These are phyloP conservation scores for Porcisia hertigi DNA, from an alignment of 208 protist species.

Conservation along the genomic window DNA sequence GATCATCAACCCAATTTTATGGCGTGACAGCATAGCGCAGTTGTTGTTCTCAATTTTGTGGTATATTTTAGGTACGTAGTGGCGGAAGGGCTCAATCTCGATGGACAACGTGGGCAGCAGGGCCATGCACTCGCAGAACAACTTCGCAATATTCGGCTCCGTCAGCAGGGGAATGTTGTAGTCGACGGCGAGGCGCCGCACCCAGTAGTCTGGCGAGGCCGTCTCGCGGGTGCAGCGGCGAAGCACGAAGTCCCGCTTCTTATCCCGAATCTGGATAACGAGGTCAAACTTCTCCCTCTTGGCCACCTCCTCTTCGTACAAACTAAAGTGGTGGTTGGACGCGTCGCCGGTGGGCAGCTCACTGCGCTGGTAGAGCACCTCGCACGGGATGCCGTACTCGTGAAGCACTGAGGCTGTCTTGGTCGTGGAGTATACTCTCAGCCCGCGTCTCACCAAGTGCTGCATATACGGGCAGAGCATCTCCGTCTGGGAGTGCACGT, in stretches of 20 bases:
- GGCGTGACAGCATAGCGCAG: conserved; percentile 80
- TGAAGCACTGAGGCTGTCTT: conserved; percentile 84
- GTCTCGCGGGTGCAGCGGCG: conserved; percentile 68
- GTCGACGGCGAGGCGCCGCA: conserved; percentile 91
- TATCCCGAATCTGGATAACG: conserved; percentile 90
- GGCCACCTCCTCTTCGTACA: conserved; percentile 63
- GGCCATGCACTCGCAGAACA: conserved; percentile 77
- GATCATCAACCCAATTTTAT: conserved; percentile 92
- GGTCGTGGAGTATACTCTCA: conserved; percentile 67
- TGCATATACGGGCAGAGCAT: conserved; percentile 58
- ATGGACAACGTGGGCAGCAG: conserved; percentile 43
- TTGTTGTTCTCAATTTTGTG: conserved; percentile 91
- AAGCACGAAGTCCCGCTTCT: conserved; percentile 81
- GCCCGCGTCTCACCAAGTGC: conserved; percentile 33
- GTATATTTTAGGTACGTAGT: conserved; percentile 89
- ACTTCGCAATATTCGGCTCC: conserved; percentile 77
- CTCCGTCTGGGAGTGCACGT: conserved; percentile 51
- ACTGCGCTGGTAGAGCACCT: conserved; percentile 47
- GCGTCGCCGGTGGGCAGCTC: conserved; percentile 23
- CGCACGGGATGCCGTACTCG: conserved; percentile 76
- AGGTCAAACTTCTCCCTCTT: conserved; percentile 78
- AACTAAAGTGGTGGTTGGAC: not conserved
- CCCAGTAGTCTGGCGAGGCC: conserved; percentile 80
- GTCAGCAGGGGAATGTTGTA: conserved; percentile 90
- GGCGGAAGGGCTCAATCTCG: conserved; percentile 81